Base-by-base conservation (phyloP, 805 yeast genomes). In the Zygosaccharomyces lentus region DNA sequence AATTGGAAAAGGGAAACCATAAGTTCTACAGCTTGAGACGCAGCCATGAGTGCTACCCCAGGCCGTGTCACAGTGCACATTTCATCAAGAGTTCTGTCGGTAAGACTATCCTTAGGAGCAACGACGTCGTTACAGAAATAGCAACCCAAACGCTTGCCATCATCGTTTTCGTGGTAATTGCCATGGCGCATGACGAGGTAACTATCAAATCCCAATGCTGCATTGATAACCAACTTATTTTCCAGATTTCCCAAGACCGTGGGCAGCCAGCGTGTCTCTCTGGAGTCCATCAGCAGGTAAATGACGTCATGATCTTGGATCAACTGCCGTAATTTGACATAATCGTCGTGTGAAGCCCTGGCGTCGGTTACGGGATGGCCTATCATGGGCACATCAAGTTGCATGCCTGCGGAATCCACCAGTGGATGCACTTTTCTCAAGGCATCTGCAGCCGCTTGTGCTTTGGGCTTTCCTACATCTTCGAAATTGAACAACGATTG, bases 1-100 rank as follows among this genome's bases (percentile, higher is more conserved):
- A 82, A 84, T 62, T 91, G 97, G 32, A 87, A 56, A 0, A 87
- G 50, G 1, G 93, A 78, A 0, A 86, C 85, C 50, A 88, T 59
- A 5, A 93, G 66, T 62, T 93, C 99, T 1, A 87, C 95, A 0
- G 95, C 95, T 30, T 82, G 68, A 0, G 96, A 80, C 0, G 96
- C 78, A 0, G 98, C 97, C 66, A 88, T 69, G 56, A 85, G 69
- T 0, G 99, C 96, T 1, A 85, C 90, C 0, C 99, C 99, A 0
- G 99, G 98, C 34, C 99, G 73, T 0, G 99, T 93, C 1, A 93
- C 99, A 0, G 99, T 93, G 61, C 99, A 93, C 97, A 93, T 93
- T 65, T 93, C 98, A 66, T 93, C 99, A 46, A 93, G 69, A 0
- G 97, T 86, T 42, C 96, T 73, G 58, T 89, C 95, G 0, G 87